A percentile compares a stretch with the other conserved stretches of the same genome.
phyloP scores from a whole-genome alignment of 2,329 filamentous ascomycete genomes.

The Domatiomyces globalis region DNA sequence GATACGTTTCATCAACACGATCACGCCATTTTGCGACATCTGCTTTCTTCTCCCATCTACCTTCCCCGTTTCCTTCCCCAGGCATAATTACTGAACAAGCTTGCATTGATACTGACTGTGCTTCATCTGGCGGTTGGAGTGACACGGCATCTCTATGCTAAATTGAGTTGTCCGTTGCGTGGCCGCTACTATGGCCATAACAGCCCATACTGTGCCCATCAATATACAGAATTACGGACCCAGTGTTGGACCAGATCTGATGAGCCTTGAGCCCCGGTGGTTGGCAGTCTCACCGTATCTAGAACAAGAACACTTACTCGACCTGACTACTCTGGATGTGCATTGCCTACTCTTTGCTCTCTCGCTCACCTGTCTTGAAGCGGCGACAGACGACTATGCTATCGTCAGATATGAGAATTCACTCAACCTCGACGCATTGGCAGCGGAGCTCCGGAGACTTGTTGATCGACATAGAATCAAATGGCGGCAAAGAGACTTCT shows the following conservation, averaged over 20 bases:
- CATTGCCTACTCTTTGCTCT: slow-evolving; percentile 57
- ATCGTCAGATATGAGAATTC: slow-evolving; percentile 56
- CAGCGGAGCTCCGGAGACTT: slow-evolving; percentile 41
- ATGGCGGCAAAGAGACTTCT: slow-evolving; percentile 56
- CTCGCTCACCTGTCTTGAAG: slow-evolving; percentile 51
- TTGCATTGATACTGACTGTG: too few relatives aligned
- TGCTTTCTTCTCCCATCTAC: neutral
- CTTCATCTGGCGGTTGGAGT: too few relatives aligned
- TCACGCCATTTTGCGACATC: neutral
- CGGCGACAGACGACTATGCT: slow-evolving; percentile 57
- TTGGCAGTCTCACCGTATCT: slow-evolving; percentile 65
- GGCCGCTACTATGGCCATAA: neutral
- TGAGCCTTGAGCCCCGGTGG: slow-evolving; percentile 2
- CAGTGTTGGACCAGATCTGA: neutral
- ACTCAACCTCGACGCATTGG: slow-evolving; percentile 66
- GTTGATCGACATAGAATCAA: slow-evolving; percentile 31
- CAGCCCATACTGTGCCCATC: neutral
- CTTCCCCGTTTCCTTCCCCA: neutral
- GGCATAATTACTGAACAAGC: neutral
- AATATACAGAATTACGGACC: neutral
- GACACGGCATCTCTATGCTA: too few relatives aligned
- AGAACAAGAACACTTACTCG: slow-evolving; percentile 54
- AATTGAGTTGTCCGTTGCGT: neutral
- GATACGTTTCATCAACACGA: neutral
- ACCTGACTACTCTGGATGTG: slow-evolving; percentile 51